A percentile compares a stretch with the other conserved stretches of the same genome.
Evolutionary conservation across 345 rosid genomes (phyloP).

Genomic region (Psidium guajava): DNA sequence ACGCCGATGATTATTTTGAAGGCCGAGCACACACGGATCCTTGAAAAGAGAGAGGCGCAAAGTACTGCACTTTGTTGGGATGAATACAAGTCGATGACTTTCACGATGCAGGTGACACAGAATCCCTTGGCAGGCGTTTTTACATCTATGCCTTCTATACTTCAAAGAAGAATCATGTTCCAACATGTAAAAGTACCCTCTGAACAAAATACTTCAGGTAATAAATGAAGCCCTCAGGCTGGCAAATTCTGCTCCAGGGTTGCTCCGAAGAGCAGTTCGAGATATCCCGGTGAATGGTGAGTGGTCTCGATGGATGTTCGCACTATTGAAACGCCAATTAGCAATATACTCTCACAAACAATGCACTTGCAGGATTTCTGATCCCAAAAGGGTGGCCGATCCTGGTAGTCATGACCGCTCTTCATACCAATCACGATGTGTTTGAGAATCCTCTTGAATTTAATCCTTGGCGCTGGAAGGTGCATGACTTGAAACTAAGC

Average conservation of each 20-base stretch:
- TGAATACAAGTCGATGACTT: not conserved
- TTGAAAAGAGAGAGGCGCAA: not conserved
- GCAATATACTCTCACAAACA: not conserved
- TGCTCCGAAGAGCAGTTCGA: conserved; percentile 20
- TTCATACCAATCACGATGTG: conserved; percentile 8
- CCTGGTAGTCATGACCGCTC: not conserved
- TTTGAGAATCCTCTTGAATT: conserved; percentile 17
- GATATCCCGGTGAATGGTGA: conserved; percentile 8
- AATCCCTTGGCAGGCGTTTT: not conserved
- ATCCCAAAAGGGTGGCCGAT: conserved; percentile 24
- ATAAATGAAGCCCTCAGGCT: conserved; percentile 36
- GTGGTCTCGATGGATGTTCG: not conserved
- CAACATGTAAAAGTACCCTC: not conserved
- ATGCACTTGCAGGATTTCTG: conserved; percentile 4
- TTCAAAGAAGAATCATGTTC: not conserved
- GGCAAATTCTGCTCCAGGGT: conserved; percentile 17
- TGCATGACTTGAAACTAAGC: not conserved
- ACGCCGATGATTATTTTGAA: not conserved
- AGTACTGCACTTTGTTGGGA: not conserved
- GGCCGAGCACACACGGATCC: not conserved
- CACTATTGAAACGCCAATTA: not conserved
- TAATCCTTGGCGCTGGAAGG: conserved; percentile 26
- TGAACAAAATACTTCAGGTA: conserved; percentile 10
- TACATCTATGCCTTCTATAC: not conserved
- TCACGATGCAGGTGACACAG: not conserved